Base-by-base conservation (phyloP, 371 early-diverging fungal genomes). In the Coemansia sp. region DNA sequence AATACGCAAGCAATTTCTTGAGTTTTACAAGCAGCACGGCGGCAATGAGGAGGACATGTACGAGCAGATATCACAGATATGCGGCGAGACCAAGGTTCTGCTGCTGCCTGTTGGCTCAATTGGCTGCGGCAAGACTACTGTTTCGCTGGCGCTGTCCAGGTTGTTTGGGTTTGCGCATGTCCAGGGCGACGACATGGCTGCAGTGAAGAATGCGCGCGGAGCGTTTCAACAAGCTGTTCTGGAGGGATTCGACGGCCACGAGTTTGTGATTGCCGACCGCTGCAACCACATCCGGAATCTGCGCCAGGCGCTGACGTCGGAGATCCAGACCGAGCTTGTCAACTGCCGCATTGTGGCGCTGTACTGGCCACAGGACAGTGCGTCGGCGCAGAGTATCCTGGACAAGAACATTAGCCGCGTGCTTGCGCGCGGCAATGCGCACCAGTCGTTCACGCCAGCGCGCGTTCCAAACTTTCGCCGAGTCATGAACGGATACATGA, bases 61-160 rank as follows among this genome's bases (percentile, higher is more conserved):
- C 24, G 49, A 60, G 32, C 58, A 55, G 31, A 44, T 48, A 9
- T 49, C 56, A 33, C 58, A 55, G 31, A 44, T 48, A 11, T 49
- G 48, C 2, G 62, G 58, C 29, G 16, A 34, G n/a, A 60, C 81
- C 39, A 84, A 87, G 58, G 80, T 83, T 3, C 70, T 93, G 2
- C 39, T 93, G 11, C 44, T 92, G 32, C 90, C 94, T 2, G 81
- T 93, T 39, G 91, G 86, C 14, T 81, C 86, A 8, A 84, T 90
- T 51, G 93, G 88, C 12, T 84, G 83, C 48, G 94, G 86, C 46
- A 92, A 90, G 70, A 86, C 91, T 0, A 87, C 90, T 0, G 74
- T 90, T 18, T 83, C 83, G 32, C 58, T 81, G 40, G 79, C 83
- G 2, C 78, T 90, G 37, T 57, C 81, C 0, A 59, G 70, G 55